A percentile compares a stretch with the other conserved stretches of the same genome.
Evolutionary conservation across 139 green algal species (phyloP).

Genomic region (Zygnema circumcarinatum): DNA sequence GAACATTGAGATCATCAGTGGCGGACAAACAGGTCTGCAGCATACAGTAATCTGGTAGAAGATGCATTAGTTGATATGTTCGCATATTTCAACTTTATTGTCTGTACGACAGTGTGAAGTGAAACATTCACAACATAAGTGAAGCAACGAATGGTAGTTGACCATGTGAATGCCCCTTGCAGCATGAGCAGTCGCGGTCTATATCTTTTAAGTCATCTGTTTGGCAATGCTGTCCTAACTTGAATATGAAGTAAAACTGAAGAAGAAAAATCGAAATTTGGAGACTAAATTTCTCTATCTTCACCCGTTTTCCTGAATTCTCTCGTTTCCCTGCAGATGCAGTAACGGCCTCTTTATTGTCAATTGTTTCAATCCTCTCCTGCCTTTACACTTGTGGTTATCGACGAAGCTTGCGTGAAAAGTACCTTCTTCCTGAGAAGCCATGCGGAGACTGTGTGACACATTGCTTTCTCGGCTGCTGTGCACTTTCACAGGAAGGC

Average conservation of each 20-base stretch:
- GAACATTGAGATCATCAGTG: constrained; percentile 29
- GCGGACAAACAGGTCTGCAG: constrained; percentile 31
- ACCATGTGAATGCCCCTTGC: too few relatives aligned
- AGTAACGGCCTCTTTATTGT: background rate
- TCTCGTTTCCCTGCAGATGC: background rate
- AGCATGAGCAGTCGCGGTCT: background rate
- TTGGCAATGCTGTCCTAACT: background rate
- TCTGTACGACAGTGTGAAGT: too few relatives aligned
- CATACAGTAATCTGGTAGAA: background rate
- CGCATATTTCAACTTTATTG: background rate
- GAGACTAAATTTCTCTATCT: background rate
- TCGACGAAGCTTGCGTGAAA: constrained; percentile 20
- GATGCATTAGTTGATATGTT: background rate
- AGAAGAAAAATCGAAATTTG: background rate
- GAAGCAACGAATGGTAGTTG: too few relatives aligned
- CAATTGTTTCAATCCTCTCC: background rate
- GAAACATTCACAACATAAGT: too few relatives aligned
- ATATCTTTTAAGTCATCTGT: background rate
- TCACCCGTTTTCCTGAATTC: background rate
- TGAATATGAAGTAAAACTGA: background rate
- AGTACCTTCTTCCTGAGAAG: constrained; percentile 19
- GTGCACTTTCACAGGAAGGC: constrained; percentile 43
- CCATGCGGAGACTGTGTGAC: constrained; percentile 27
- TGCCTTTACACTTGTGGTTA: constrained; percentile 18
- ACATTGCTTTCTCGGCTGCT: constrained; percentile 31